These are phyloP conservation scores for Cadophora malorum DNA, from an alignment of 2,329 filamentous ascomycete species.

Conservation along the genomic window DNA sequence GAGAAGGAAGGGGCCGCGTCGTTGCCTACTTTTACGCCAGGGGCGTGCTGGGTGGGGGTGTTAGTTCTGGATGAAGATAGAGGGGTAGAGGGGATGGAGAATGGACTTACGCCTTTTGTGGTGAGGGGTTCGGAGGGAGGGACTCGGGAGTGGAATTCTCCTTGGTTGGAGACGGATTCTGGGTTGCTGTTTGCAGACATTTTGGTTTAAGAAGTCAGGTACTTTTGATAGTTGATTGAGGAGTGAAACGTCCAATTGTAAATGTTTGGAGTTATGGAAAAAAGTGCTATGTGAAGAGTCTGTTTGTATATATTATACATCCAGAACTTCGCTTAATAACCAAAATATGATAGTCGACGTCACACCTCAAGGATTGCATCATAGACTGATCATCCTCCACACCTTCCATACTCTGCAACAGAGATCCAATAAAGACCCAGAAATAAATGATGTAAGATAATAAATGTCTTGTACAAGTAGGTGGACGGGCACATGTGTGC, in stretches of 20 bases:
- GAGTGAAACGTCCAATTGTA: too few relatives aligned
- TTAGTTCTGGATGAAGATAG: constrained; percentile 40
- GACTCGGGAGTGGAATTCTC: constrained; percentile 61
- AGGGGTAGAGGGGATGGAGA: constrained; percentile 50
- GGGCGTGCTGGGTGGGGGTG: constrained; percentile 60
- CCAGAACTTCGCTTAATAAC: too few relatives aligned
- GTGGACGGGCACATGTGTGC: background rate
- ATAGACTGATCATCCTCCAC: background rate
- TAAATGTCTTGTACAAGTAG: background rate
- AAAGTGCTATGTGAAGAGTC: too few relatives aligned
- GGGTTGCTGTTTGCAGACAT: constrained; percentile 49
- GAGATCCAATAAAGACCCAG: background rate
- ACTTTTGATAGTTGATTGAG: too few relatives aligned
- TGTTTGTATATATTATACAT: too few relatives aligned
- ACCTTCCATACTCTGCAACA: background rate
- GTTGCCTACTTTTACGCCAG: constrained; percentile 65
- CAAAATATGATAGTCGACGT: background rate
- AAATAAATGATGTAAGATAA: background rate
- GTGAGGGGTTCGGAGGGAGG: constrained; percentile 59
- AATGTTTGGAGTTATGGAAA: too few relatives aligned
- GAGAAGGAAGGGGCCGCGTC: constrained; percentile 61
- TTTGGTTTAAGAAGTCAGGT: background rate
- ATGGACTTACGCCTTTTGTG: constrained; percentile 57
- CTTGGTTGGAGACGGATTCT: constrained; percentile 60
- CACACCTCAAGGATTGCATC: background rate